These are phyloP conservation scores for Aspergillus brasiliensis DNA, from an alignment of 2,329 filamentous ascomycete species.

Conservation along the genomic window DNA sequence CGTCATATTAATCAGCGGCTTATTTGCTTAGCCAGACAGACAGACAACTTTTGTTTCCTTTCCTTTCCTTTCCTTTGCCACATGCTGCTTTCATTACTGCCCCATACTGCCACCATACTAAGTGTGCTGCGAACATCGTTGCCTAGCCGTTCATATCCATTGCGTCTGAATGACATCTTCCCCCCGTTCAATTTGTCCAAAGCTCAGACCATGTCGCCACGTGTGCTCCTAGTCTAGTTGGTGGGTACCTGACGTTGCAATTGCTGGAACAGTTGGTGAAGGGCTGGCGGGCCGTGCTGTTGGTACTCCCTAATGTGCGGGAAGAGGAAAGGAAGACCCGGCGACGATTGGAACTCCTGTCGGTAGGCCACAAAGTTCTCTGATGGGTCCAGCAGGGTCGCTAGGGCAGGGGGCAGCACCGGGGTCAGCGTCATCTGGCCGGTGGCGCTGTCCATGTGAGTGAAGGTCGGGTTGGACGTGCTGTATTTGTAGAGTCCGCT, in stretches of 20 bases:
- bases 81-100: too few relatives aligned
- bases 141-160: not conserved
- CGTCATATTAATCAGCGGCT: too few relatives aligned
- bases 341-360: constrained; percentile 31
- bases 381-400: constrained; percentile 31
- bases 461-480: constrained; percentile 26
- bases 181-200: too few relatives aligned
- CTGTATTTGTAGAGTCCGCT: constrained; percentile 39
- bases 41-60: too few relatives aligned
- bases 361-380: constrained; percentile 42
- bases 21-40: too few relatives aligned
- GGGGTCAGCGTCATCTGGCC: constrained; percentile 26
- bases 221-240: not conserved
- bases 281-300: constrained; percentile 27
- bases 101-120: too few relatives aligned
- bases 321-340: constrained; percentile 43
- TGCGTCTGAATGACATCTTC: not conserved
- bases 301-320: constrained; percentile 41
- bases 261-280: constrained; percentile 33
- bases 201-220: not conserved
- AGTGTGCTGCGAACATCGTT: not conserved
- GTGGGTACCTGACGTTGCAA: constrained; percentile 17
- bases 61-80: too few relatives aligned
- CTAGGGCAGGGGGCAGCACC: constrained; percentile 26
- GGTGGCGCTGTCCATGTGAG: constrained; percentile 15